A percentile compares a stretch with the other conserved stretches of the same genome.
These are phyloP conservation scores for Sugiyamaella marilandica DNA, from an alignment of 805 yeast genomes.

Conservation along the genomic window DNA sequence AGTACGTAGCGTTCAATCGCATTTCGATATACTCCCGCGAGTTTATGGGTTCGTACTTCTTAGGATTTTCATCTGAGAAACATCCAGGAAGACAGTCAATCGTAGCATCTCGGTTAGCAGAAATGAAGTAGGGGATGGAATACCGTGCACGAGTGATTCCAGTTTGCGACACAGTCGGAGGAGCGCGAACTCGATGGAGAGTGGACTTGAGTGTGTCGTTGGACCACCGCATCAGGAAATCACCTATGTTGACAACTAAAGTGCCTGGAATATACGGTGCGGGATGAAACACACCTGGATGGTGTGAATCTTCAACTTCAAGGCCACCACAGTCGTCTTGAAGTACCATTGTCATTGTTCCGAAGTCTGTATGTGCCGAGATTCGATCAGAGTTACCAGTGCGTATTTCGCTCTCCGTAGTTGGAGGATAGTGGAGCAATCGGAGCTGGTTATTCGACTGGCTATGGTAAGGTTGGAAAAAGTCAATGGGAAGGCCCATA, in stretches of 20 bases:
- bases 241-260: constrained; percentile 5
- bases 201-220: constrained; percentile 7
- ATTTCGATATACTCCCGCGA: not conserved
- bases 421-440: not conserved
- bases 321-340: constrained; percentile 3
- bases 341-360: constrained; percentile 1
- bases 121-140: not conserved
- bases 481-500: not conserved
- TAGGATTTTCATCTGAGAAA: not conserved
- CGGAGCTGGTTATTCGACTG: constrained; percentile 1
- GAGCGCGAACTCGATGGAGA: constrained; percentile 7
- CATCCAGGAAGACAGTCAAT: not conserved
- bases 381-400: not conserved
- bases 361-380: constrained; percentile 1
- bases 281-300: constrained; percentile 2
- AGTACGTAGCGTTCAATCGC: not conserved
- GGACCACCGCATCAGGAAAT: constrained; percentile 5
- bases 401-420: not conserved
- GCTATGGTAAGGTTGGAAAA: not conserved
- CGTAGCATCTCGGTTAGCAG: not conserved
- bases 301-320: not conserved
- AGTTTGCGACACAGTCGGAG: not conserved
- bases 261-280: constrained; percentile 5
- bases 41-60: not conserved
- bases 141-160: not conserved